Conservation (phyloP, 495 filamentous ascomycete species). For the Penicillium dipodomyicola region DNA sequence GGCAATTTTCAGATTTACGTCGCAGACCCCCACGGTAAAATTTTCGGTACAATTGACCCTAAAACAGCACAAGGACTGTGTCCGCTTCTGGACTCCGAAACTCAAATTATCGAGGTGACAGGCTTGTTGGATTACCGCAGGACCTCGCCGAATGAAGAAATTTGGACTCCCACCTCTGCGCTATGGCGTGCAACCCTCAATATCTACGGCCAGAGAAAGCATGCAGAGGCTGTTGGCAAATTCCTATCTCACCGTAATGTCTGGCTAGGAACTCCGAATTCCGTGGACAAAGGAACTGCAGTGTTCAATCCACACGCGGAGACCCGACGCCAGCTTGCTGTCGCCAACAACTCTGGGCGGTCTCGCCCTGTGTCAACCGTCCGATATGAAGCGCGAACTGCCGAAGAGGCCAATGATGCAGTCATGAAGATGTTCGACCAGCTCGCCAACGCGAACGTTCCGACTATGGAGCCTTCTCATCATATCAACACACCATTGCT, state of each 20-base stretch:
- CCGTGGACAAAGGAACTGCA: constrained; percentile 61
- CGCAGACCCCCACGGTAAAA: constrained; percentile 62
- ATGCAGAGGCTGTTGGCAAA: constrained; percentile 59
- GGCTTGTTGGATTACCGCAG: constrained; percentile 63
- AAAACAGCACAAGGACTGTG: constrained; percentile 66
- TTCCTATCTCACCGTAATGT: constrained; percentile 63
- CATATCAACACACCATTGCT: constrained; percentile 69
- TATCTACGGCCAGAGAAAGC: constrained; percentile 74
- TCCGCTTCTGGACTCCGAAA: constrained; percentile 59
- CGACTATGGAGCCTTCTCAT: constrained; percentile 64
- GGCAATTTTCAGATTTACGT: constrained; percentile 60
- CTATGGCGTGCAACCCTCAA: constrained; percentile 63
- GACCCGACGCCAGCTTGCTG: constrained; percentile 38
- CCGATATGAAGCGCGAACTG: constrained; percentile 59
- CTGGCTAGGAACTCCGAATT: constrained; percentile 60
- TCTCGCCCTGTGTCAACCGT: constrained; percentile 25
- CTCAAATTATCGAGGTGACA: constrained; percentile 59
- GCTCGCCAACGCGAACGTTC: constrained; percentile 70
- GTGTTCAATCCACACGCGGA: constrained; percentile 67
- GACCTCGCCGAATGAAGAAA: constrained; percentile 52
- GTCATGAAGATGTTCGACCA: constrained; percentile 86
- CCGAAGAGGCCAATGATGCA: constrained; percentile 80
- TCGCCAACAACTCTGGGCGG: constrained; percentile 19
- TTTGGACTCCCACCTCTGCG: constrained; percentile 52
- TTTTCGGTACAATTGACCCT: constrained; percentile 73